A percentile compares a stretch with the other conserved stretches of the same genome.
phyloP scores from a whole-genome alignment of 345 rosid species.

The Cardamine occulta region DNA sequence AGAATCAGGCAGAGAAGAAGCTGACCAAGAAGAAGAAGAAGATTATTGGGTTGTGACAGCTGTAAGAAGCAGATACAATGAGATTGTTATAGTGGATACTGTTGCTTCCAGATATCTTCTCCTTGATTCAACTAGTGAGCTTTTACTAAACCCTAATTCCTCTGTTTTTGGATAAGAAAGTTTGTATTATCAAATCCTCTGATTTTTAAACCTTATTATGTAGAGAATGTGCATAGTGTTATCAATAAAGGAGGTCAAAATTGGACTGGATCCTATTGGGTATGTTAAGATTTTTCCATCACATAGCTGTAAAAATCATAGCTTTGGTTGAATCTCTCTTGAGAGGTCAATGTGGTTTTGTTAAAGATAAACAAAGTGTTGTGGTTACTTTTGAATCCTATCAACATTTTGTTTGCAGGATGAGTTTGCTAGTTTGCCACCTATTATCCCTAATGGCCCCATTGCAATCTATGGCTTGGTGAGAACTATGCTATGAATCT shows the following conservation, averaged over 20 bases:
- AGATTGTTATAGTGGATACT: slow-evolving; percentile 74
- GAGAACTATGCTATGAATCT: slow-evolving; percentile 9
- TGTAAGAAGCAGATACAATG: slow-evolving; percentile 63
- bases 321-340: neutral
- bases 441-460: slow-evolving; percentile 73
- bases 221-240: slow-evolving; percentile 85
- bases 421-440: slow-evolving; percentile 76
- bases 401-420: slow-evolving; percentile 52
- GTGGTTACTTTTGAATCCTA: neutral
- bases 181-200: slow-evolving; percentile 13
- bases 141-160: neutral
- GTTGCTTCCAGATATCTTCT: slow-evolving; percentile 65
- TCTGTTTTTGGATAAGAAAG: neutral
- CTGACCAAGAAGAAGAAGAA: slow-evolving; percentile 48
- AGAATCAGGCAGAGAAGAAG: slow-evolving; percentile 10
- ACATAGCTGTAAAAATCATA: neutral
- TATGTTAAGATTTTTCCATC: slow-evolving; percentile 33
- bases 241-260: slow-evolving; percentile 59
- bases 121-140: slow-evolving; percentile 75
- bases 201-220: slow-evolving; percentile 8
- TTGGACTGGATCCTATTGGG: slow-evolving; percentile 89
- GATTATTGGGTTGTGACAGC: slow-evolving; percentile 60
- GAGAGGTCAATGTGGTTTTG: neutral
- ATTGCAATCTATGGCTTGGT: slow-evolving; percentile 85
- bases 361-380: neutral